Conservation (phyloP, 148 eudicot genomes). For the Silene conica region DNA sequence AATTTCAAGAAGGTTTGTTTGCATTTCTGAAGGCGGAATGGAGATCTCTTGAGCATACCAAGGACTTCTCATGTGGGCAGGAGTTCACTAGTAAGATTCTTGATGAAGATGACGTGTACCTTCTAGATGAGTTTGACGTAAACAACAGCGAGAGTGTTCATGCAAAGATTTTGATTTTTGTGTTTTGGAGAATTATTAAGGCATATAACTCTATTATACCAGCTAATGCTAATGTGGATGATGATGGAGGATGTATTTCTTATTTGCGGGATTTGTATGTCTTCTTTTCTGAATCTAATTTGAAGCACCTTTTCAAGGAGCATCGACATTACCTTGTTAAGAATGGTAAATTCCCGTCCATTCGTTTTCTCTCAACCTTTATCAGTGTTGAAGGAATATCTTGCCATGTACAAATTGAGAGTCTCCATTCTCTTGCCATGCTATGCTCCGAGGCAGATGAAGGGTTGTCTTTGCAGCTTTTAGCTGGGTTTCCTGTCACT, state of each 20-base stretch:
- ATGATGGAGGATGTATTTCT: slow-evolving; percentile 39
- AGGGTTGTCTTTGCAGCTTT: slow-evolving; percentile 42
- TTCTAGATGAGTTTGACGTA: slow-evolving; percentile 44
- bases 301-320: slow-evolving; percentile 49
- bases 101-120: slow-evolving; percentile 39
- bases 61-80: slow-evolving; percentile 25
- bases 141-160: slow-evolving; percentile 41
- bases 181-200: slow-evolving; percentile 63
- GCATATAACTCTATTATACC: slow-evolving; percentile 39
- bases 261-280: slow-evolving; percentile 48
- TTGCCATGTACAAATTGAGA: slow-evolving; percentile 57
- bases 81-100: slow-evolving; percentile 43
- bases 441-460: slow-evolving; percentile 58
- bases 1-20: slow-evolving; percentile 43
- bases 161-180: slow-evolving; percentile 48
- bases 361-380: slow-evolving; percentile 46
- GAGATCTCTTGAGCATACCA: slow-evolving; percentile 39
- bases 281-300: slow-evolving; percentile 55
- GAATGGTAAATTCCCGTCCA: slow-evolving; percentile 44
- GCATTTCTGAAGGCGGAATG: slow-evolving; percentile 53
- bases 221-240: slow-evolving; percentile 39
- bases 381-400: slow-evolving; percentile 60
- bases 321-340: slow-evolving; percentile 51
- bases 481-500: slow-evolving; percentile 60
- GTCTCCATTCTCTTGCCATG: slow-evolving; percentile 54